A percentile compares a stretch with the other conserved stretches of the same genome.
Conservation (phyloP, 495 filamentous ascomycete species). For the Haplographium delicatum region DNA sequence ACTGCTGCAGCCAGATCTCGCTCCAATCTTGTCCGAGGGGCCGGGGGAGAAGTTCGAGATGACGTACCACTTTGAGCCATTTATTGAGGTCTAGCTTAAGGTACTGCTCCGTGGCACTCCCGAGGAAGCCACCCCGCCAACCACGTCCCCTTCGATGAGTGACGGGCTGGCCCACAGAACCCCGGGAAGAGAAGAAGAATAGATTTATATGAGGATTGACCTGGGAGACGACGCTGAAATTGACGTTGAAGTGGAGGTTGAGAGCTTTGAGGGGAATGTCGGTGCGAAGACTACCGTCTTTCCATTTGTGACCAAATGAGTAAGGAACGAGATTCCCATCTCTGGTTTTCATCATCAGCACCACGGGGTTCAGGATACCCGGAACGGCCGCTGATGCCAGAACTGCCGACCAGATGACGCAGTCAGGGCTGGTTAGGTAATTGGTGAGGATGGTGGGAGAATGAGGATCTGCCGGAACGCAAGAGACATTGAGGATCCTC, state of each 20-base stretch:
- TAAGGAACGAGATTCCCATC: conserved; percentile 75
- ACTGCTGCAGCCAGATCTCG: conserved; percentile 90
- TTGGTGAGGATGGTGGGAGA: conserved; percentile 87
- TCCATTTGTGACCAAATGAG: conserved; percentile 96
- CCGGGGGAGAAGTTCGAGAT: conserved; percentile 85
- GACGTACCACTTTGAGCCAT: conserved; percentile 90
- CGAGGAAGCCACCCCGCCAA: conserved; percentile 93
- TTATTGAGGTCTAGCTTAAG: conserved; percentile 93
- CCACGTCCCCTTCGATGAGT: conserved; percentile 90
- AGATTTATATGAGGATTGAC: conserved; percentile 97
- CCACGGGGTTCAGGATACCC: conserved; percentile 91
- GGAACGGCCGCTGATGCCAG: conserved; percentile 94
- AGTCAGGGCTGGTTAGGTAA: conserved; percentile 90
- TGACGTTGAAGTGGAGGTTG: conserved; percentile 96
- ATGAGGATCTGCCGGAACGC: conserved; percentile 95
- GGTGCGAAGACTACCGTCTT: conserved; percentile 87
- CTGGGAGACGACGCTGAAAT: conserved; percentile 92
- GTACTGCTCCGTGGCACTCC: conserved; percentile 87
- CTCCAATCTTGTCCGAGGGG: conserved; percentile 95
- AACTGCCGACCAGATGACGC: conserved; percentile 96
- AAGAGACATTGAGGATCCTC: conserved; percentile 89
- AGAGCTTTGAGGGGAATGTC: conserved; percentile 93
- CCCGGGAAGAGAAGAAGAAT: conserved; percentile 95
- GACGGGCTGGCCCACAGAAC: conserved; percentile 85
- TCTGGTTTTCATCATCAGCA: conserved; percentile 88